Evolutionary conservation across 345 rosid genomes (phyloP), one percentile per base, ranked within the genome.

Genomic region (Clausena lansium): DNA sequence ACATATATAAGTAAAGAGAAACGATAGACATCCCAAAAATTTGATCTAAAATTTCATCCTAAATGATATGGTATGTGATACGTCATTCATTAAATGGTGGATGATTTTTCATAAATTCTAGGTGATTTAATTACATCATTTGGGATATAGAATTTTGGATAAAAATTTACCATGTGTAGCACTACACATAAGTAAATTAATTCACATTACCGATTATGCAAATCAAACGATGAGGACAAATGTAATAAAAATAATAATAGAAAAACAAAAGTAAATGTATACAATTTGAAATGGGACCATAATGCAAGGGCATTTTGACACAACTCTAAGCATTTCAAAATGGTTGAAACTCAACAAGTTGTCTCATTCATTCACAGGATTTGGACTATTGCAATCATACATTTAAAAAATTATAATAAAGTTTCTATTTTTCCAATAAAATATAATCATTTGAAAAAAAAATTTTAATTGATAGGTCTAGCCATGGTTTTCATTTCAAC

Each of bases 401-500:
- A 74, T 62, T 7, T 47, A 66, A n/a, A 65, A 58, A 50, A 35
- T 14, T 30, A 38, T 11, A 4, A 30, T 27, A 9, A 32, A 32
- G 19, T 13, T 4, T 22, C n/a, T n/a, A 67, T 76, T 67, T 13
- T 45, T n/a, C 24, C 47, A 33, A 60, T 38, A 67, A 52, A 52
- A 52, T 52, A 50, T 50, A 17, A 52, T 54, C 20, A 58, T 68
- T 45, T 38, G 3, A 76, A 58, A 6, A 58, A 6, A 0, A 65
- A 20, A 6, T 70, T 24, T 25, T 54, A 13, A 35, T 60, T 72
- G 82, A 85, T 35, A 76, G 81, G 80, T 79, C 7, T 79, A 71
- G 75, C 79, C 79, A 81, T 83, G 88, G 86, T 83, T 88, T 83
- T 78, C 59, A 70, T 82, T 80, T 84, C 86, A 87, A 84, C 79